Base-by-base conservation (phyloP, 192 early-diverging fungal species). In the Phlyctochytrium arcticum region DNA sequence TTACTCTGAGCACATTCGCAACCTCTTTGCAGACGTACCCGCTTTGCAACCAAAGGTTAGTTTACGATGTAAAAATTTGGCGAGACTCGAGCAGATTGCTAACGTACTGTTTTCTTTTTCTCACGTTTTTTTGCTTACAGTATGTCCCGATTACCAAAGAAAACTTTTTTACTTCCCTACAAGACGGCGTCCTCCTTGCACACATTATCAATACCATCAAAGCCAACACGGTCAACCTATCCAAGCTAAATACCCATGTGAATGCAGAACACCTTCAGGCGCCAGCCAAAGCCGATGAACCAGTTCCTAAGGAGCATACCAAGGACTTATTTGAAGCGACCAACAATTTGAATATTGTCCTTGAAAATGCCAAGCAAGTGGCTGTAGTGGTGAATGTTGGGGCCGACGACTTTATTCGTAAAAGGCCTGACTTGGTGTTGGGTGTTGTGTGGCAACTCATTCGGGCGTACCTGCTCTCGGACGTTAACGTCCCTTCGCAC, bases 391-490 rank as follows among this genome's bases (percentile, higher is more conserved):
- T 74, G 4, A 74, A 74, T 36, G 53, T 74, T 36, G 73, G 46
- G 19, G 62, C 73, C 8, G 57, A 66, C 19, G 73, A 74, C 53
- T 67, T 74, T 35, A 26, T 72, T 24, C 23, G 48, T n/a, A 53
- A 59, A 31, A 70, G 58, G 50, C 46, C 48, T n/a, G 63, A 74
- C 36, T 36, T 74, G 29, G 61, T 74, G 23, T 48, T 74, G 15
- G 73, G 73, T 10, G 33, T 74, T n/a, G 34, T 74, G 32, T 74
- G 73, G 73, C 73, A 74, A 55, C 37, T 74, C 32, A 73, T 74
- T 35, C 34, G 65, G 27, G 50, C 58, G 5, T 44, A 67, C 44
- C 46, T 72, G 49, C 50, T 67, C 21, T 36, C 36, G 5, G 46
- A 49, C 30, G 36, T 72, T 36, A 61, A 74, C 34, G 30, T 74